Evolutionary conservation across 2,329 filamentous ascomycete species (phyloP).

Genomic region (Colletotrichum somersetense): DNA sequence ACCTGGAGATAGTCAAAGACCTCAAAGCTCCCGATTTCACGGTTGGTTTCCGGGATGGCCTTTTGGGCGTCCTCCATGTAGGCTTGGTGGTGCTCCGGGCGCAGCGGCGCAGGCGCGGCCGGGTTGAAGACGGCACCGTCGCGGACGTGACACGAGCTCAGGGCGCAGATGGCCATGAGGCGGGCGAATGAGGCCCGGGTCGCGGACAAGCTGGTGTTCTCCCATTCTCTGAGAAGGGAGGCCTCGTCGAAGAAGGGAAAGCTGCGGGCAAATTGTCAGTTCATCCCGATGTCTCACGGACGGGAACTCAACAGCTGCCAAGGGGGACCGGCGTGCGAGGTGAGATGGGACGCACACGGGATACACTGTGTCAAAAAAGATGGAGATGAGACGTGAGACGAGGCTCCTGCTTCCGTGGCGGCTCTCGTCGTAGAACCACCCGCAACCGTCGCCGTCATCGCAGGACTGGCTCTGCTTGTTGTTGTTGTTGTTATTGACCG

Average conservation of each 20-base stretch:
- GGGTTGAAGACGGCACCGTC: conserved; percentile 63
- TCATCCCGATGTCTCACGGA: background rate
- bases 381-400: conserved; percentile 35
- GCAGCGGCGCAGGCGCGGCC: conserved; percentile 45
- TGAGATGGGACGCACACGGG: conserved; percentile 36
- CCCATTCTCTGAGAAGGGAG: conserved; percentile 58
- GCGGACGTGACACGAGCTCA: conserved; percentile 61
- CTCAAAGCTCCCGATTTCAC: conserved; percentile 28
- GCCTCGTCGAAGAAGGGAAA: conserved; percentile 64
- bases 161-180: conserved; percentile 64
- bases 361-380: conserved; percentile 43
- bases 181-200: conserved; percentile 57
- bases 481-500: too few species aligned
- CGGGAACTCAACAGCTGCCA: background rate
- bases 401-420: conserved; percentile 37
- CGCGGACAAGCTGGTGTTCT: conserved; percentile 50
- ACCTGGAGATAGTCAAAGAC: conserved; percentile 44
- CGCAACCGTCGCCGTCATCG: conserved; percentile 7
- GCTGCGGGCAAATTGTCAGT: conserved; percentile 31
- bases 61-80: conserved; percentile 40
- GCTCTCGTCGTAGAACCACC: conserved; percentile 40
- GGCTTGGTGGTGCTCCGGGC: conserved; percentile 29
- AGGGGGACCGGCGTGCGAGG: background rate
- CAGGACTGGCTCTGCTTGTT: conserved; percentile 19
- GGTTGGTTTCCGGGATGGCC: conserved; percentile 38